Evolutionary conservation across 768 basidiomycete genomes (phyloP), one percentile per base, ranked within the genome.

Genomic region (Peribolospora baueri): DNA sequence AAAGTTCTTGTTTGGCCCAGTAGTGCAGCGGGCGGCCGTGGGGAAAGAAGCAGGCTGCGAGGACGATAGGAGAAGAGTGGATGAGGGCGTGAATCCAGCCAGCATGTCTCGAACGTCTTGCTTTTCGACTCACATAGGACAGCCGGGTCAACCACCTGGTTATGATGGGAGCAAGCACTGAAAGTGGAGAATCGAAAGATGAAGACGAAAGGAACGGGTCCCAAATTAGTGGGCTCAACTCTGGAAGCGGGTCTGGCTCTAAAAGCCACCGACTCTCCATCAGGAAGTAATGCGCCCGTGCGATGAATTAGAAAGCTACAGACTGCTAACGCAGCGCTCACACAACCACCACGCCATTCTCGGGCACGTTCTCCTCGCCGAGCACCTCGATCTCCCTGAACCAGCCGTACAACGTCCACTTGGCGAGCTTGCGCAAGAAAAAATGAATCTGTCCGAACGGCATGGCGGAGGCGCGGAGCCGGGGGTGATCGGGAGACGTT

Each of bases 1-100:
- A 97, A 48, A 98, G 71, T 50, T 77, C 68, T 77, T 86, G 82
- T 75, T 97, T 97, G 65, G 84, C 84, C 91, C 91, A 84, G 63
- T 83, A 85, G 66, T 93, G 84, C 53, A 97, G 69, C 51, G 80
- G 80, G 58, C 86, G 75, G 56, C 71, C 69, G 68, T 84, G 75
- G 36, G 90, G 88, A 66, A 93, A 84, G 42, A 76, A 78, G 54
- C 76, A 78, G 60, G 61, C 53, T 61, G 56, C 13, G 59, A 42
- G 56, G 57, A 45, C 38, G 57, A 54, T 0, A 11, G n/a, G n/a
- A n/a, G 53, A 48, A 50, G 52, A 9, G 36, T 38, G 6, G 14
- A 43, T 36, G 48, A 50, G 40, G 39, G 11, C 56, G 45, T 41
- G 51, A 73, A 80, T 66, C 65, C 65, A 45, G 43, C 43, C 64